Evolutionary conservation across 192 early-diverging fungal genomes (phyloP).

Genomic region (Rhizoclosmatium sp.): DNA sequence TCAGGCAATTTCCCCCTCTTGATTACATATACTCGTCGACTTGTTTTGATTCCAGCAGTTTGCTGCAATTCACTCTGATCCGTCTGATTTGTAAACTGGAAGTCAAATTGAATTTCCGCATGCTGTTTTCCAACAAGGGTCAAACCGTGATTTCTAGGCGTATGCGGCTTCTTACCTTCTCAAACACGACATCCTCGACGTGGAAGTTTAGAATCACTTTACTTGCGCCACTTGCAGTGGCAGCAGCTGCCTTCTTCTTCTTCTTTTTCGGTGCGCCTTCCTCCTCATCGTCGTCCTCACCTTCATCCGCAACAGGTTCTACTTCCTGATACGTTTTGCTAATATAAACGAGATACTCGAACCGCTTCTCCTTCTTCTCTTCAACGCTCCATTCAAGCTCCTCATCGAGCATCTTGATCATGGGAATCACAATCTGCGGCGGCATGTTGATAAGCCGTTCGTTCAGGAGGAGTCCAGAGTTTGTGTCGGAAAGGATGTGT

Average conservation of each 20-base stretch:
- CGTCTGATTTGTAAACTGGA: slow-evolving; percentile 70
- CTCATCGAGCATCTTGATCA: slow-evolving; percentile 89
- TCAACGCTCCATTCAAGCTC: slow-evolving; percentile 80
- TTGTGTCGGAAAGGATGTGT: background rate
- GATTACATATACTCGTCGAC: slow-evolving; percentile 19
- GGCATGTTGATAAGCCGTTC: slow-evolving; percentile 98
- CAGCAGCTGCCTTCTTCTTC: slow-evolving; percentile 40
- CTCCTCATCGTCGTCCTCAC: slow-evolving; percentile 50
- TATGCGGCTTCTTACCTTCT: slow-evolving; percentile 47
- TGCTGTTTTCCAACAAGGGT: slow-evolving; percentile 39
- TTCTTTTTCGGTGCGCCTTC: slow-evolving; percentile 49
- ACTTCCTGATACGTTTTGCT: slow-evolving; percentile 85
- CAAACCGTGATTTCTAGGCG: background rate
- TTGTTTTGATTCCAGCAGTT: slow-evolving; percentile 36
- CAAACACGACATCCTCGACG: slow-evolving; percentile 91
- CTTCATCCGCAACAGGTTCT: slow-evolving; percentile 68
- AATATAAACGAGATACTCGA: slow-evolving; percentile 82
- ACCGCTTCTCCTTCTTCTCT: slow-evolving; percentile 72
- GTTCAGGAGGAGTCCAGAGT: slow-evolving; percentile 77
- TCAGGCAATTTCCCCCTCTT: background rate
- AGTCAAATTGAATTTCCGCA: slow-evolving; percentile 81
- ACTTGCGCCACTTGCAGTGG: slow-evolving; percentile 8
- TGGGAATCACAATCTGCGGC: slow-evolving; percentile 86
- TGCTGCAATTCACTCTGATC: slow-evolving; percentile 27
- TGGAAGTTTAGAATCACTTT: slow-evolving; percentile 77